Evolutionary conservation across 495 filamentous ascomycete genomes (phyloP).

Genomic region (Lepraria neglecta): DNA sequence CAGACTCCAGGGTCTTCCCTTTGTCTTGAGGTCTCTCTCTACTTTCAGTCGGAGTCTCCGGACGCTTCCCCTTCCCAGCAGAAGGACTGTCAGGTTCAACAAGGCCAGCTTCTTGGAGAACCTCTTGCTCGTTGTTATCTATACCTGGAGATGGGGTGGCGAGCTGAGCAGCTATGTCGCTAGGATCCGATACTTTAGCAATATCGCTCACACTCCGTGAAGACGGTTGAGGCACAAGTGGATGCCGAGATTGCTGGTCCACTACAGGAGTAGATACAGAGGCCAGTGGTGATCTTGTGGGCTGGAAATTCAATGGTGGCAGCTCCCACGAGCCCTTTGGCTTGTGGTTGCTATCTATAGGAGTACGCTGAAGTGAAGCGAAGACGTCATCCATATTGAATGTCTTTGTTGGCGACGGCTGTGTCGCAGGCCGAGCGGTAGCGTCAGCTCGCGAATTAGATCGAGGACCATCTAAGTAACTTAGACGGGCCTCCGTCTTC

Average conservation of each 20-base stretch:
- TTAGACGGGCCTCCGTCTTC: slow-evolving; percentile 6
- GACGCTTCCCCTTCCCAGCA: slow-evolving; percentile 30
- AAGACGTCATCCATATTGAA: slow-evolving; percentile 30
- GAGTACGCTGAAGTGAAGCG: slow-evolving; percentile 30
- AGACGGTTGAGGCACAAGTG: slow-evolving; percentile 18
- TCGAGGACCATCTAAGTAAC: slow-evolving; percentile 10
- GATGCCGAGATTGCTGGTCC: slow-evolving; percentile 8
- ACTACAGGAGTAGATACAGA: slow-evolving; percentile 19
- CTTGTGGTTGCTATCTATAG: slow-evolving; percentile 42
- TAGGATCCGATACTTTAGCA: slow-evolving; percentile 9
- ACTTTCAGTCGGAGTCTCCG: slow-evolving; percentile 37
- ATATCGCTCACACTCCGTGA: slow-evolving; percentile 20
- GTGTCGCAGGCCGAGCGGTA: slow-evolving; percentile 26
- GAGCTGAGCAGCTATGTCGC: slow-evolving; percentile 29
- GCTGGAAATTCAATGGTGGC: slow-evolving; percentile 39
- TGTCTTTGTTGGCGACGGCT: slow-evolving; percentile 26
- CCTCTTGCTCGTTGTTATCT: slow-evolving; percentile 46
- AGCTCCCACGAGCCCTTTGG: slow-evolving; percentile 48
- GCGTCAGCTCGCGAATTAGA: slow-evolving; percentile 30
- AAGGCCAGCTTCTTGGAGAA: slow-evolving; percentile 44
- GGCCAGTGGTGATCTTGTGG: slow-evolving; percentile 18
- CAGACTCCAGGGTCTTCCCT: slow-evolving; percentile 35
- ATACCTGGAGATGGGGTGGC: slow-evolving; percentile 36
- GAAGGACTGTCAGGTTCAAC: slow-evolving; percentile 41
- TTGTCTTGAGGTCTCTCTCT: slow-evolving; percentile 33